Evolutionary conservation across 257 asterid genomes (phyloP).

Genomic region (Asclepias syriaca): DNA sequence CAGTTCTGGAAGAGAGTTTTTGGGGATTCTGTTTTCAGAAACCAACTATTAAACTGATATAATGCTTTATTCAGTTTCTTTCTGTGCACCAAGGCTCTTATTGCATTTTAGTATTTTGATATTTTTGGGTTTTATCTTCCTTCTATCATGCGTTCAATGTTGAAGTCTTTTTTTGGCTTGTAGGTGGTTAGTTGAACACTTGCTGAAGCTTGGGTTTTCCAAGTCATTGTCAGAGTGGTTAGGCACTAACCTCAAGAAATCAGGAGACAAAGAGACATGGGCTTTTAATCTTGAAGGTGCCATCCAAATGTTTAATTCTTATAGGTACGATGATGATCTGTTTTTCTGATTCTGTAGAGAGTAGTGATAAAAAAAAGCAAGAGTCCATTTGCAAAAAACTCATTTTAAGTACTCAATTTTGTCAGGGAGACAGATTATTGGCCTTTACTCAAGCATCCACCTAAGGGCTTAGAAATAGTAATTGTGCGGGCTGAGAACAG

Average conservation of each 20-base stretch:
- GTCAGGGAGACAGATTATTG: slow-evolving; percentile 71
- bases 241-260: slow-evolving; percentile 85
- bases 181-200: slow-evolving; percentile 95
- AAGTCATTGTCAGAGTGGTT: slow-evolving; percentile 83
- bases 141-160: background rate
- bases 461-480: slow-evolving; percentile 61
- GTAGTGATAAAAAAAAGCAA: background rate
- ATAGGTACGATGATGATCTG: slow-evolving; percentile 36
- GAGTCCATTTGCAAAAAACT: background rate
- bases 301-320: slow-evolving; percentile 77
- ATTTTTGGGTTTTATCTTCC: background rate
- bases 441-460: slow-evolving; percentile 63
- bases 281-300: slow-evolving; percentile 90
- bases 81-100: background rate
- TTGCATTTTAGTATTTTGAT: background rate
- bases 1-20: background rate
- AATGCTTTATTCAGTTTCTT: background rate
- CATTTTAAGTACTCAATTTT: background rate
- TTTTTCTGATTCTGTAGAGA: background rate
- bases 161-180: slow-evolving; percentile 6
- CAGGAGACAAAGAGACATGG: slow-evolving; percentile 65
- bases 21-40: background rate
- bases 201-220: slow-evolving; percentile 80
- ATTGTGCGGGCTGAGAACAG: slow-evolving; percentile 82
- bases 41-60: background rate